phyloP scores from a whole-genome alignment of 2,329 filamentous ascomycete species.

The Pseudocercospora ulei region DNA sequence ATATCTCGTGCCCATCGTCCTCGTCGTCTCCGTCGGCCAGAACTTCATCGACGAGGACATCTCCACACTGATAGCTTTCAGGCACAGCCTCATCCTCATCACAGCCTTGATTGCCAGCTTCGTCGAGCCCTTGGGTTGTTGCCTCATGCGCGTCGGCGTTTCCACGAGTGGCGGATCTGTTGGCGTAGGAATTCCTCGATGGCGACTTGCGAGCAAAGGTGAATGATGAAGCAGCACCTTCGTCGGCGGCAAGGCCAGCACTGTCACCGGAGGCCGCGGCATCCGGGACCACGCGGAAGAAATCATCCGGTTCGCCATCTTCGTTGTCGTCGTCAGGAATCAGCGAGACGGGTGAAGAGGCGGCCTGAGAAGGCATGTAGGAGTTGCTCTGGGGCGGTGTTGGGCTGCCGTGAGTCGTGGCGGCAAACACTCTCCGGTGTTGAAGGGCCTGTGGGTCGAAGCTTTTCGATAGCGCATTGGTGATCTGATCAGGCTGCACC shows the following conservation, averaged over 20 bases:
- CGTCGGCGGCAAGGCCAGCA: neutral
- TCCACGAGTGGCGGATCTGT: slow-evolving; percentile 14
- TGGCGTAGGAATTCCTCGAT: slow-evolving; percentile 4
- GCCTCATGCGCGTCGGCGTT: slow-evolving; percentile 16
- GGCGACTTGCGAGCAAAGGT: neutral
- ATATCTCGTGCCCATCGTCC: slow-evolving; percentile 18
- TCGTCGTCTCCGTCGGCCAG: slow-evolving; percentile 19
- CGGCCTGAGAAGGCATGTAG: slow-evolving; percentile 18
- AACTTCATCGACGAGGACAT: slow-evolving; percentile 15
- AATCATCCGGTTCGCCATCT: slow-evolving; percentile 11
- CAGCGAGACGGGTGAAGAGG: slow-evolving; percentile 20
- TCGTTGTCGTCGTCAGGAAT: slow-evolving; percentile 23
- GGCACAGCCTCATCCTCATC: slow-evolving; percentile 14
- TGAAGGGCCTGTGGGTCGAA: slow-evolving; percentile 17
- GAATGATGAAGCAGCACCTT: neutral
- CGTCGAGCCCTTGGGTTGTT: slow-evolving; percentile 15
- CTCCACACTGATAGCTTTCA: slow-evolving; percentile 17
- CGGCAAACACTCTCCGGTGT: slow-evolving; percentile 9
- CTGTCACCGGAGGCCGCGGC: neutral
- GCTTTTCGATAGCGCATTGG: slow-evolving; percentile 20
- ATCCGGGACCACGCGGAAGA: slow-evolving; percentile 10
- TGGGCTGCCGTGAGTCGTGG: slow-evolving; percentile 7
- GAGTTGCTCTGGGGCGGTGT: slow-evolving; percentile 16
- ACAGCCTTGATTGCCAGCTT: slow-evolving; percentile 15
- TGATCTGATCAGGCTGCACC: slow-evolving; percentile 22